These are phyloP conservation scores for Colletotrichum liriopes DNA, from an alignment of 2,329 filamentous ascomycete genomes.

Conservation along the genomic window DNA sequence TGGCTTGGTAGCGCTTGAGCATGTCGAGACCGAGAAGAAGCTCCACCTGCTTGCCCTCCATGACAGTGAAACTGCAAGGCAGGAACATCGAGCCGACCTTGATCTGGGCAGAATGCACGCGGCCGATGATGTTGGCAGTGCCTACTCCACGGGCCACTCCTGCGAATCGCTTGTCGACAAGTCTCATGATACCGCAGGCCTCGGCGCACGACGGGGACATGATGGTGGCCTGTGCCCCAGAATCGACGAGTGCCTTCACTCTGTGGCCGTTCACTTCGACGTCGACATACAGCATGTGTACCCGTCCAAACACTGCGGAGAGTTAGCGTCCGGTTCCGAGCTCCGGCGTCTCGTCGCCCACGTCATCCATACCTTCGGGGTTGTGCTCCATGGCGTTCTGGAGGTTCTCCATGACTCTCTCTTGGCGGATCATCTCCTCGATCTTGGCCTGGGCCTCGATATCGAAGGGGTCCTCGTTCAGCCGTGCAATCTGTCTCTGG, in stretches of 20 bases:
- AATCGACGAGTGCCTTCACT: slow-evolving; percentile 97
- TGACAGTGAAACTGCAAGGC: slow-evolving; percentile 97
- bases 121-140: slow-evolving; percentile 93
- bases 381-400: slow-evolving; percentile 98
- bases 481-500: slow-evolving; percentile 84
- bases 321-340: slow-evolving; percentile 23
- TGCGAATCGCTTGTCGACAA: slow-evolving; percentile 92
- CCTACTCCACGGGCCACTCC: slow-evolving; percentile 95
- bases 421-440: slow-evolving; percentile 96
- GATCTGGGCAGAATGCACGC: slow-evolving; percentile 95
- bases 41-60: slow-evolving; percentile 98
- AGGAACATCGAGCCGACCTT: slow-evolving; percentile 91
- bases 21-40: slow-evolving; percentile 95
- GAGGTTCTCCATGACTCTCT: slow-evolving; percentile 93
- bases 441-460: slow-evolving; percentile 92
- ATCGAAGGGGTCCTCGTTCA: slow-evolving; percentile 97
- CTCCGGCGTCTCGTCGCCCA: neutral
- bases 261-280: slow-evolving; percentile 94
- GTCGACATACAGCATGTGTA: slow-evolving; percentile 96
- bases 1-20: slow-evolving; percentile 95
- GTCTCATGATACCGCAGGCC: slow-evolving; percentile 93
- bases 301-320: slow-evolving; percentile 87
- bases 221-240: slow-evolving; percentile 96
- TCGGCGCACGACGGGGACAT: slow-evolving; percentile 97
- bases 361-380: slow-evolving; percentile 83